A percentile compares a stretch with the other conserved stretches of the same genome.
These are phyloP conservation scores for Leccinum angustisporum DNA, from an alignment of 1,284 basidiomycete genomes.

Conservation along the genomic window DNA sequence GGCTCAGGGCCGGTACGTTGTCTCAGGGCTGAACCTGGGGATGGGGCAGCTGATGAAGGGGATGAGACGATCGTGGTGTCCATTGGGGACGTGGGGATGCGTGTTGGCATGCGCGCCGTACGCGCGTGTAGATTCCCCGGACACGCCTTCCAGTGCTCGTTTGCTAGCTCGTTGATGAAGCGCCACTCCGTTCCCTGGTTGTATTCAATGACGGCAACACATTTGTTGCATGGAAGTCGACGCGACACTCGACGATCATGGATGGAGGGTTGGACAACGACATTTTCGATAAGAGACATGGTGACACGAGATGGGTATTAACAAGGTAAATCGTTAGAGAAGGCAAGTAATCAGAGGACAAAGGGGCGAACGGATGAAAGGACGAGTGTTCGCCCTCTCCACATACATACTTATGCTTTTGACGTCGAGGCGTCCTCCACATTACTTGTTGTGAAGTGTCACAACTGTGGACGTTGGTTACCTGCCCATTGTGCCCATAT, in stretches of 20 bases:
- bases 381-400: conserved; percentile 4
- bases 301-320: conserved; percentile 3
- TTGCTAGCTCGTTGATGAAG: conserved; percentile 29
- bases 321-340: conserved; percentile 15
- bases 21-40: conserved; percentile 1
- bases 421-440: conserved; percentile 22
- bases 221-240: conserved; percentile 30
- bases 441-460: conserved; percentile 38
- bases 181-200: conserved; percentile 26
- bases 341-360: neutral
- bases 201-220: conserved; percentile 27
- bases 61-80: conserved; percentile 11
- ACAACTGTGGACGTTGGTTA: conserved; percentile 20
- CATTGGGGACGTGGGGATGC: conserved; percentile 13
- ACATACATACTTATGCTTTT: conserved; percentile 22
- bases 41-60: conserved; percentile 1
- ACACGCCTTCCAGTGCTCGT: conserved; percentile 31
- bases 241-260: conserved; percentile 15
- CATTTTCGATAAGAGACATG: conserved; percentile 22
- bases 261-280: conserved; percentile 4
- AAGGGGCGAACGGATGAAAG: conserved; percentile 2
- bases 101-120: conserved; percentile 9
- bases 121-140: conserved; percentile 23
- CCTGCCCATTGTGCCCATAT: conserved; percentile 25
- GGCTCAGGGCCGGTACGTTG: conserved; percentile 7